A percentile compares a stretch with the other conserved stretches of the same genome.
Conservation (phyloP, 768 basidiomycete genomes). For the Kwoniella dejecticola region DNA sequence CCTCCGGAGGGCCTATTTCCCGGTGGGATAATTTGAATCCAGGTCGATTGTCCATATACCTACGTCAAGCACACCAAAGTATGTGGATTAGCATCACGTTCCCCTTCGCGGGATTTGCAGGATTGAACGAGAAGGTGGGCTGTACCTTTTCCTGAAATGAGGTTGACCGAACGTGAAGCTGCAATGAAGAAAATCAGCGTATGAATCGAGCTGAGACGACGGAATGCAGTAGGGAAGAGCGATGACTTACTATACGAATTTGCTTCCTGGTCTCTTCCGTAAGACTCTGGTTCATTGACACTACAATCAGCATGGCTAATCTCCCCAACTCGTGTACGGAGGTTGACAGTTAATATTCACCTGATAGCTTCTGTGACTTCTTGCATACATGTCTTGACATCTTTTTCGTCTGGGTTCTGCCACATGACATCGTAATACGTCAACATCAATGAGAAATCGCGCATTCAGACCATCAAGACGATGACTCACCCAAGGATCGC, state of each 20-base stretch:
- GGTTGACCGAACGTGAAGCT: slow-evolving; percentile 56
- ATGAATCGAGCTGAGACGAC: background rate
- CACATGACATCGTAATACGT: background rate
- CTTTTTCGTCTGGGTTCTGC: slow-evolving; percentile 55
- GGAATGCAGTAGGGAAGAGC: background rate
- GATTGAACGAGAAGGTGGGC: no score
- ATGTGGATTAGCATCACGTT: background rate
- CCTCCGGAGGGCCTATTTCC: slow-evolving; percentile 53
- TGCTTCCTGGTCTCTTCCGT: slow-evolving; percentile 39
- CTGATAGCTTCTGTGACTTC: slow-evolving; percentile 51
- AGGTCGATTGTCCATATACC: slow-evolving; percentile 45
- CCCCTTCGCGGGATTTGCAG: no score
- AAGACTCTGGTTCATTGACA: no score
- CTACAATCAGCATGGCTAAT: no score
- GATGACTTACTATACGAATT: slow-evolving; percentile 53
- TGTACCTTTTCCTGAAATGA: slow-evolving; percentile 54
- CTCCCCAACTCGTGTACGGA: no score
- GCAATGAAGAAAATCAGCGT: background rate
- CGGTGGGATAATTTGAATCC: slow-evolving; percentile 39
- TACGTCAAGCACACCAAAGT: background rate
- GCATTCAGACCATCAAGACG: background rate
- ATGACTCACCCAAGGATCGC: slow-evolving; percentile 55
- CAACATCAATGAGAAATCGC: no score
- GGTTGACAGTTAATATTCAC: slow-evolving; percentile 24
- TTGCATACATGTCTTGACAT: slow-evolving; percentile 47